Evolutionary conservation across 106 monocot genomes (phyloP).

Genomic region (Dendrobium nobile): DNA sequence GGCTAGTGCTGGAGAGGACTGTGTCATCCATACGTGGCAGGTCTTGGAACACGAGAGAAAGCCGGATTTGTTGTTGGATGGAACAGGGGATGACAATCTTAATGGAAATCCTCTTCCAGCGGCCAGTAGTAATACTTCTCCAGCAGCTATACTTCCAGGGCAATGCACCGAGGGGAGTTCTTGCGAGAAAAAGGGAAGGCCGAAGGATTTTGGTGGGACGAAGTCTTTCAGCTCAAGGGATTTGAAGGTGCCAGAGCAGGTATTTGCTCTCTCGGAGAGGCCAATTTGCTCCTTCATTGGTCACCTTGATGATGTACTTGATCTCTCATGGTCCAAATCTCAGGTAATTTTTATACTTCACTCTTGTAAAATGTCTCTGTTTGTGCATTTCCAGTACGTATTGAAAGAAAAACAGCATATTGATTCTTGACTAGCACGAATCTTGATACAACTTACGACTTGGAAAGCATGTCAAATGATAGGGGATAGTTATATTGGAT

Average conservation of each 20-base stretch:
- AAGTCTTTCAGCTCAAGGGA: conserved; percentile 64
- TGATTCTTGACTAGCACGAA: not conserved
- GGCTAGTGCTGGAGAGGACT: conserved; percentile 61
- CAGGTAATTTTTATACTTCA: conserved; percentile 32
- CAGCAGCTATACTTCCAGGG: conserved; percentile 25
- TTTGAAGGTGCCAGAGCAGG: conserved; percentile 57
- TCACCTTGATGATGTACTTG: conserved; percentile 68
- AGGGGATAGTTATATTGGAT: not conserved
- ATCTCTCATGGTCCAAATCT: conserved; percentile 93
- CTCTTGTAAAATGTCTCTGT: not conserved
- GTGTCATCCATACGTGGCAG: conserved; percentile 55
- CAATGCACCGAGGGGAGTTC: conserved; percentile 37
- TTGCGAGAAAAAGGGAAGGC: conserved; percentile 60
- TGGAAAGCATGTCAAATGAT: not conserved
- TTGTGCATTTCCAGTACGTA: not conserved
- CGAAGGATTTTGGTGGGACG: conserved; percentile 34
- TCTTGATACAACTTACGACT: not conserved
- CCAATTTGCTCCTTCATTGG: conserved; percentile 65
- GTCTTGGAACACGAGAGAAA: conserved; percentile 35
- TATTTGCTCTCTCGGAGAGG: conserved; percentile 58
- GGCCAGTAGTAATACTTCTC: conserved; percentile 30
- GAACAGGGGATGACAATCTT: conserved; percentile 28
- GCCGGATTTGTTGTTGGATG: conserved; percentile 29
- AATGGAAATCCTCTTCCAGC: conserved; percentile 23
- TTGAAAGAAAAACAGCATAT: not conserved